phyloP scores from a whole-genome alignment of 2,329 filamentous ascomycete species.

The Knufia fluminis region DNA sequence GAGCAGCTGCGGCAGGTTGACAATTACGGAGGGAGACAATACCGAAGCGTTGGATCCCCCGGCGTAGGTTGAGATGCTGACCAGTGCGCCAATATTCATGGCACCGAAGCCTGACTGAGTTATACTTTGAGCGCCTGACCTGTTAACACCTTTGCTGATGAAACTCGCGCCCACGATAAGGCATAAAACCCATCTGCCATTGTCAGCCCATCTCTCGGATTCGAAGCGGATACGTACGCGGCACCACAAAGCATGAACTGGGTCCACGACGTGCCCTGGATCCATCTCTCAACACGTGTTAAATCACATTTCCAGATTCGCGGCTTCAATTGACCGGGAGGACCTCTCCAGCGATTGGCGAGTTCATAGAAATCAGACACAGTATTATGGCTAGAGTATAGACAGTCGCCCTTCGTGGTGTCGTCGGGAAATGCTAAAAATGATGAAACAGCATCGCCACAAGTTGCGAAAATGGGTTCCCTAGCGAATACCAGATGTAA shows the following conservation, averaged over 20 bases:
- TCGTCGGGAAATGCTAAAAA: conserved; percentile 26
- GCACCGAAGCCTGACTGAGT: background rate
- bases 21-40: conserved; percentile 18
- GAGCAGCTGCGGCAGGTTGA: conserved; percentile 28
- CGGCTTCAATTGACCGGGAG: background rate
- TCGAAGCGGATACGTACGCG: background rate
- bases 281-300: background rate
- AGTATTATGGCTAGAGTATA: background rate
- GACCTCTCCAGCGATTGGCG: background rate
- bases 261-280: background rate
- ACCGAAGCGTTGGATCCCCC: background rate
- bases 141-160: background rate
- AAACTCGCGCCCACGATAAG: background rate
- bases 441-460: conserved; percentile 25
- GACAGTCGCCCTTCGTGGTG: conserved; percentile 18
- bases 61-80: background rate
- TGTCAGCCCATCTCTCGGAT: background rate
- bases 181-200: background rate
- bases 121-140: background rate
- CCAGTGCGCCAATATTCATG: background rate
- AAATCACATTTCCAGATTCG: background rate
- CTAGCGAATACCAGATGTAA: conserved; percentile 8
- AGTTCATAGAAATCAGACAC: background rate
- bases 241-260: background rate
- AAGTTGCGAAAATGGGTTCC: conserved; percentile 22